Conservation (phyloP, 768 basidiomycete genomes). For the Tubosaeta sp. region DNA sequence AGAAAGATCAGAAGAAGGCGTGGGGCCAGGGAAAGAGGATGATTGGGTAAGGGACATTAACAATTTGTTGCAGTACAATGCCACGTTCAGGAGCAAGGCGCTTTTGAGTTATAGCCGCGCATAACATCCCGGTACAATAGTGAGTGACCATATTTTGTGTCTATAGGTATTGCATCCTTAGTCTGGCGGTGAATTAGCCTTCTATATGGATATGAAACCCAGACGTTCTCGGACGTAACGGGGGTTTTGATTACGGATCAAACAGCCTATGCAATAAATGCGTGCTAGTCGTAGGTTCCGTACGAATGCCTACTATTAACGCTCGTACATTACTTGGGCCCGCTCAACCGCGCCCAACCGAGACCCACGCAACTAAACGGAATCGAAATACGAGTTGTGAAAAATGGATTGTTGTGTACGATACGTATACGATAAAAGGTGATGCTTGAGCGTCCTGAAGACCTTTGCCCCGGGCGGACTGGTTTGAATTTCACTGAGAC, state of each 20-base stretch:
- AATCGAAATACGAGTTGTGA: neutral
- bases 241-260: neutral
- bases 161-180: neutral
- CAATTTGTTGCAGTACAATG: conserved; percentile 90
- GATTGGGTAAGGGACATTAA: conserved; percentile 99
- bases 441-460: neutral
- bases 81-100: conserved; percentile 90
- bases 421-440: neutral
- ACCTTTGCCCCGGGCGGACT: neutral
- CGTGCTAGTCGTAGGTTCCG: conserved; percentile 4
- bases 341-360: neutral
- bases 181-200: neutral
- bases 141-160: conserved; percentile 5
- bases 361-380: neutral
- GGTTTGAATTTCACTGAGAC: neutral
- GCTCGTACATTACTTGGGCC: neutral
- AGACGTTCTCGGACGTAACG: neutral
- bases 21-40: conserved; percentile 76
- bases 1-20: conserved; percentile 54
- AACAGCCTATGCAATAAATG: neutral
- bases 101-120: conserved; percentile 65
- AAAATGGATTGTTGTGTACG: neutral
- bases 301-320: neutral
- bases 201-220: neutral
- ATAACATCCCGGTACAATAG: conserved; percentile 10